Evolutionary conservation across 2,329 filamentous ascomycete genomes (phyloP).

Genomic region (Verticillium klebahnii): DNA sequence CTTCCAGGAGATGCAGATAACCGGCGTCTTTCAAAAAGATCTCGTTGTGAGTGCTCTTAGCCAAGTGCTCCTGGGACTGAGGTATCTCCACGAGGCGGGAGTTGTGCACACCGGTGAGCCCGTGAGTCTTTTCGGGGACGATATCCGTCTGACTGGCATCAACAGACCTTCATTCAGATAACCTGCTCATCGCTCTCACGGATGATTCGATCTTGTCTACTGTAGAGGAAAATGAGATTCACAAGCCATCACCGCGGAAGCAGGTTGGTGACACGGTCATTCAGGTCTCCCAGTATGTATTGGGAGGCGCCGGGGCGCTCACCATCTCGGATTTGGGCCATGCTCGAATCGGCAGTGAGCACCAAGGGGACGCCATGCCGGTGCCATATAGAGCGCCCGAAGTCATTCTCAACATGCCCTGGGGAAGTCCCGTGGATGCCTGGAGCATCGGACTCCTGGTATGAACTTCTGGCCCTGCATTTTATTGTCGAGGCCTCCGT

Average conservation of each 20-base stretch:
- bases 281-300: conserved; percentile 26
- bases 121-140: background rate
- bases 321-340: conserved; percentile 29
- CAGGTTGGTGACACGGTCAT: conserved; percentile 17
- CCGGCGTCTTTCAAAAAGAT: conserved; percentile 18
- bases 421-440: conserved; percentile 26
- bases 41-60: conserved; percentile 19
- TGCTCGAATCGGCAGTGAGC: conserved; percentile 23
- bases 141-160: background rate
- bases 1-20: conserved; percentile 22
- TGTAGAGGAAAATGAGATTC: conserved; percentile 25
- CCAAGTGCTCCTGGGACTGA: conserved; percentile 18
- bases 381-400: conserved; percentile 28
- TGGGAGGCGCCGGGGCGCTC: conserved; percentile 23
- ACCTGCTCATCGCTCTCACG: conserved; percentile 27
- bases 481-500: too few relatives aligned
- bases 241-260: conserved; percentile 25
- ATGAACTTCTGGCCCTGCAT: background rate
- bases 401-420: conserved; percentile 29
- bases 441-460: conserved; percentile 21
- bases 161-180: conserved; percentile 30
- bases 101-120: conserved; percentile 22
- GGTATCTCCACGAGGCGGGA: conserved; percentile 19
- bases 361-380: conserved; percentile 21
- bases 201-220: conserved; percentile 22